Conservation (phyloP, 2,329 filamentous ascomycete genomes). For the Ustulina deusta region DNA sequence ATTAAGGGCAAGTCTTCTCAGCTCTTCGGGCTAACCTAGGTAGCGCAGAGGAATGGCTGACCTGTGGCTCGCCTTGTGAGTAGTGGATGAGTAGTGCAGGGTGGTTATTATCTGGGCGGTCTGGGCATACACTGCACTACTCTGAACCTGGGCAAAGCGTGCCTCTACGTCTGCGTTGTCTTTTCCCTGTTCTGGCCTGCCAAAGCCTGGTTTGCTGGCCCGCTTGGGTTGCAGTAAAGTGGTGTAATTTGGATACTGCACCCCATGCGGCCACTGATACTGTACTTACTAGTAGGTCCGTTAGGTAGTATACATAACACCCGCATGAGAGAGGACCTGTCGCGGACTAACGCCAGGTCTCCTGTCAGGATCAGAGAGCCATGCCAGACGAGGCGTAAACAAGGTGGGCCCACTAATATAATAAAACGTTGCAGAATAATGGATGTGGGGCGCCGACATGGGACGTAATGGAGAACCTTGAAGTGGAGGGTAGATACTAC, state of each 20-base stretch:
- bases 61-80: conserved; percentile 12
- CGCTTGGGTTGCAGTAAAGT: neutral
- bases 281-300: neutral
- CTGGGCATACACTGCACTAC: conserved; percentile 4
- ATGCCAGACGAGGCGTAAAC: conserved; percentile 16
- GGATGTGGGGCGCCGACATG: conserved; percentile 20
- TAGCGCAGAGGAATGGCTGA: neutral
- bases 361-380: conserved; percentile 11
- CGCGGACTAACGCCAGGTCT: conserved; percentile 18
- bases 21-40: conserved; percentile 25
- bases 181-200: conserved; percentile 9
- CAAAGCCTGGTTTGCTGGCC: conserved; percentile 10
- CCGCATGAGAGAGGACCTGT: conserved; percentile 10
- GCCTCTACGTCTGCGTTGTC: neutral
- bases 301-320: too few species aligned
- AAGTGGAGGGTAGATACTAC: neutral
- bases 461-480: too few species aligned
- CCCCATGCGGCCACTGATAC: neutral
- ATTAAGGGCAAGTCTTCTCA: conserved; percentile 8
- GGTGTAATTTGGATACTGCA: neutral
- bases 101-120: neutral
- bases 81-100: neutral
- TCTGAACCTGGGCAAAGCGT: conserved; percentile 2
- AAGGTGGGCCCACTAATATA: conserved; percentile 20
- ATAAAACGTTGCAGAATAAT: conserved; percentile 33